These are phyloP conservation scores for Hymenoscyphus linearis DNA, from an alignment of 2,329 filamentous ascomycete species.

Conservation along the genomic window DNA sequence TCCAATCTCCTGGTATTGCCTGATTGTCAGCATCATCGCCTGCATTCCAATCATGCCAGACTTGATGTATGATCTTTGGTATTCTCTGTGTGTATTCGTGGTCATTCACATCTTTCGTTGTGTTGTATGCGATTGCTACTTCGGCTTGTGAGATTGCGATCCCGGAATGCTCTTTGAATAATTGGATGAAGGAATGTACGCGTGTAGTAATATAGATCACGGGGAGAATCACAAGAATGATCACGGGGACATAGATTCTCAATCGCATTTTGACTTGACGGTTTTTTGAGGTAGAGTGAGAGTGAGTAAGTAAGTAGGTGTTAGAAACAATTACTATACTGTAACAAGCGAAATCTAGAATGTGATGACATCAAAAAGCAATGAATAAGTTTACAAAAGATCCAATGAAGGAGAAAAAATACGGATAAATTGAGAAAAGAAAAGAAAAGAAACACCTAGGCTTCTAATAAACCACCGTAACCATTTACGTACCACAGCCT, in stretches of 20 bases:
- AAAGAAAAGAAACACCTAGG: neutral
- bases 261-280: neutral
- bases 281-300: neutral
- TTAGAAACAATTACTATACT: neutral
- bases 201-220: constrained; percentile 1
- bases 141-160: constrained; percentile 13
- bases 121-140: constrained; percentile 5
- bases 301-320: neutral
- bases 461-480: neutral
- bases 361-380: neutral
- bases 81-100: constrained; percentile 53
- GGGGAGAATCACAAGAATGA: neutral
- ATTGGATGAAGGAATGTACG: constrained; percentile 8
- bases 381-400: neutral
- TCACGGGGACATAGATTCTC: neutral
- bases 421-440: too few species aligned
- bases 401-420: neutral
- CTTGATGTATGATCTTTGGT: constrained; percentile 69
- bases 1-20: constrained; percentile 59
- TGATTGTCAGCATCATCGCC: constrained; percentile 51
- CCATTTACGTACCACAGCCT: neutral
- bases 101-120: constrained; percentile 2
- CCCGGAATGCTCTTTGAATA: constrained; percentile 17
- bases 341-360: neutral
- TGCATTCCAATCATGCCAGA: constrained; percentile 44